Evolutionary conservation across 2,329 filamentous ascomycete genomes (phyloP).

Genomic region (Diaporthe citriasiana): DNA sequence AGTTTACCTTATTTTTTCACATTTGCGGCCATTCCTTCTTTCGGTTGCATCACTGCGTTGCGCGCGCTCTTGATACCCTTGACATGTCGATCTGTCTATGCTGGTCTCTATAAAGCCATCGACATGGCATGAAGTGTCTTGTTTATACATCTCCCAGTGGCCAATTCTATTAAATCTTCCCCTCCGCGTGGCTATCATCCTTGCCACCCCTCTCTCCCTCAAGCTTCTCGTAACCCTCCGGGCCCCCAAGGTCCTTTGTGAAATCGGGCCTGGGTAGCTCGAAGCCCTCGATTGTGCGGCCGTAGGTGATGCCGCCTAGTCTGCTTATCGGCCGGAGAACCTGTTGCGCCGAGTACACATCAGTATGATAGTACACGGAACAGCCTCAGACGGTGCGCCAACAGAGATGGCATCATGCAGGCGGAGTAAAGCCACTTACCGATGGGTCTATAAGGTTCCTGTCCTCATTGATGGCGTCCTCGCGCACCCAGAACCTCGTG

Average conservation of each 20-base stretch:
- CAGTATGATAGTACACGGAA: background rate
- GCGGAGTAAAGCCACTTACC: conserved; percentile 57
- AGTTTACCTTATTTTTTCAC: background rate
- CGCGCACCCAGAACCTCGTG: conserved; percentile 87
- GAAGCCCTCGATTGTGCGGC: conserved; percentile 75
- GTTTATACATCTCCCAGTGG: background rate
- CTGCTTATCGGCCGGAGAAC: conserved; percentile 82
- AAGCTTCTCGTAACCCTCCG: conserved; percentile 70
- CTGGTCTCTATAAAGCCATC: background rate
- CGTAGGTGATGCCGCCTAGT: conserved; percentile 90
- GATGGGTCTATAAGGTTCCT: conserved; percentile 80
- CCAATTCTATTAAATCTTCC: conserved; percentile 29
- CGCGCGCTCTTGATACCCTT: background rate
- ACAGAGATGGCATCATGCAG: background rate
- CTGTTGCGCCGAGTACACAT: conserved; percentile 48
- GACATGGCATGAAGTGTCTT: background rate
- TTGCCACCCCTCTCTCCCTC: conserved; percentile 53
- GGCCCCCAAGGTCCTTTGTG: conserved; percentile 64
- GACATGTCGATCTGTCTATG: background rate
- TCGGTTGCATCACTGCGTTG: background rate
- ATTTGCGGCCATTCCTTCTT: no score
- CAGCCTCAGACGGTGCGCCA: conserved; percentile 35
- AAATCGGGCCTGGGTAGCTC: conserved; percentile 78
- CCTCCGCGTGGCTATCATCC: conserved; percentile 1
- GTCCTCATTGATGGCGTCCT: conserved; percentile 88